Evolutionary conservation across 306 rosid genomes (phyloP).

Genomic region (Lupinus albus): DNA sequence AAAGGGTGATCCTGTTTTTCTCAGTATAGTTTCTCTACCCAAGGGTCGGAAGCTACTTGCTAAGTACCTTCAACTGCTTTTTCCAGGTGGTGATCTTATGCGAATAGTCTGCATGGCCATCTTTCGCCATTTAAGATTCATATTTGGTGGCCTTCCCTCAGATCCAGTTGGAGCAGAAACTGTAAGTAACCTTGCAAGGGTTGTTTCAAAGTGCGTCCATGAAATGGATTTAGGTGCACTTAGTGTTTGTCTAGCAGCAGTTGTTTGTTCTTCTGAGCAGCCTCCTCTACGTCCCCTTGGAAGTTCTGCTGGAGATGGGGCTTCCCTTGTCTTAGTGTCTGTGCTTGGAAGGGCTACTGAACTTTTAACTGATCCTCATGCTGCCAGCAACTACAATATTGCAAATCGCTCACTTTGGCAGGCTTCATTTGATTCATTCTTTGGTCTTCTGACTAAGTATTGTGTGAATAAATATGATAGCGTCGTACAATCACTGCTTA

Average conservation of each 20-base stretch:
- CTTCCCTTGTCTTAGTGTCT: constrained; percentile 76
- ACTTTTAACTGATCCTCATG: constrained; percentile 75
- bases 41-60: constrained; percentile 89
- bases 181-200: constrained; percentile 65
- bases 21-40: constrained; percentile 78
- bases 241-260: constrained; percentile 95
- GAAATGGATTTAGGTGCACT: constrained; percentile 89
- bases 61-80: constrained; percentile 68
- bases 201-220: constrained; percentile 62
- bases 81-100: constrained; percentile 78
- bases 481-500: constrained; percentile 62
- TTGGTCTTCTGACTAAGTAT: constrained; percentile 75
- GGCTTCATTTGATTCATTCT: constrained; percentile 88
- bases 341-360: constrained; percentile 94
- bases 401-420: constrained; percentile 84
- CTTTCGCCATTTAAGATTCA: constrained; percentile 79
- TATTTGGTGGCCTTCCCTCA: constrained; percentile 81
- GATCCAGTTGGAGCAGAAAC: constrained; percentile 72
- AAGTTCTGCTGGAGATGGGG: constrained; percentile 87
- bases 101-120: constrained; percentile 93
- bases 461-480: constrained; percentile 80
- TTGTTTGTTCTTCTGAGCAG: constrained; percentile 81
- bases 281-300: constrained; percentile 97
- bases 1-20: constrained; percentile 81
- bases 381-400: constrained; percentile 70